Conservation (phyloP, 257 asterid genomes). For the Ophiorrhiza pumila region DNA sequence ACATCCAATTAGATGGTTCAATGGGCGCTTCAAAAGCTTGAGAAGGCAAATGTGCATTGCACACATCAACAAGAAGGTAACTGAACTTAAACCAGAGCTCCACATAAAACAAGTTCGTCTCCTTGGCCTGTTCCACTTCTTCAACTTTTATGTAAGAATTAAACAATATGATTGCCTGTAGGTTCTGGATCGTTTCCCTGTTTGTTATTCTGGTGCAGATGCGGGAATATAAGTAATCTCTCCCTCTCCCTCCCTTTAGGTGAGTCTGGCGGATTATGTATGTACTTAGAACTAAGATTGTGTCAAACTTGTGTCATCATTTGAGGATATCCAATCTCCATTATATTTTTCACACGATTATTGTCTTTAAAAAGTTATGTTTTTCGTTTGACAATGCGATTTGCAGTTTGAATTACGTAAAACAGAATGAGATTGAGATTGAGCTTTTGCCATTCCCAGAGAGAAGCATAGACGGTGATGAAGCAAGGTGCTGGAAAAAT, state of each 20-base stretch:
- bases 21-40: slow-evolving; percentile 2
- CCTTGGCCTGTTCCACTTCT: not conserved
- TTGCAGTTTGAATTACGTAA: not conserved
- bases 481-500: not conserved
- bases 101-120: no score
- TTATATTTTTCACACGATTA: not conserved
- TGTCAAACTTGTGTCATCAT: not conserved
- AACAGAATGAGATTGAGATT: not conserved
- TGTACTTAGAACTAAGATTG: not conserved
- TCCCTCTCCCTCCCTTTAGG: not conserved
- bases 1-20: not conserved
- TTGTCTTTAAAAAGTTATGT: not conserved
- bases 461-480: not conserved
- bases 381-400: not conserved
- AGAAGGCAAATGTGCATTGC: not conserved
- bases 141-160: not conserved
- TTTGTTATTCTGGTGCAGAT: not conserved
- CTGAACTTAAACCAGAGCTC: not conserved
- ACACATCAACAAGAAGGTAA: not conserved
- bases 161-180: not conserved
- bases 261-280: not conserved
- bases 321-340: not conserved
- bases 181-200: not conserved
- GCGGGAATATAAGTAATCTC: not conserved
- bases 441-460: not conserved